Evolutionary conservation across 331 rosid genomes (phyloP), one percentile per base, ranked within the genome.

Genomic region (Quercus phellos): DNA sequence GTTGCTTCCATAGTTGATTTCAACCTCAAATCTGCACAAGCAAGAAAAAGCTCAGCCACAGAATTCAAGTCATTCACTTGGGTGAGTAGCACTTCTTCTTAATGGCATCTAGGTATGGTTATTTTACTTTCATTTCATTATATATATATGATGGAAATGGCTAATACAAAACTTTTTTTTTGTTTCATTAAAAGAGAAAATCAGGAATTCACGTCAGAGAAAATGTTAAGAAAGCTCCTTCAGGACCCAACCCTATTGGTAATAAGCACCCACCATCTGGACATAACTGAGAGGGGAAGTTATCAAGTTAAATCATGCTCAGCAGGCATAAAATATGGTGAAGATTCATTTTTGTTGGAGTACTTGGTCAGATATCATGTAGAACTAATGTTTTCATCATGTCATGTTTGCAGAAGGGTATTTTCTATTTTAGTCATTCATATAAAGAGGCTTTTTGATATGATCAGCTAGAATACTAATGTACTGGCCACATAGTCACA

Each of bases 181-280:
- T 70, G 53, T 50, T 32, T 55, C 66, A 27, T 27, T n/a, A 71
- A 55, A 51, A 85, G 88, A 73, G 56, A 54, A 74, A 74, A 9
- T 64, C 79, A 32, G 76, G 77, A 76, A 79, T 76, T 64, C 18
- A 72, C 51, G 73, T 6, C 13, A 73, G 34, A 35, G 10, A 50
- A 21, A 51, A 12, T 21, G n/a, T 19, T 58, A 83, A 43, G 9
- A 78, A 78, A 72, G 68, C 29, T 51, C 86, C 89, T 34, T 85
- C 84, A 19, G 74, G 84, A 53, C 89, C 81, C 5, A 85, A 77
- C 56, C 89, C 86, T 8, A 82, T 77, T 8, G 86, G 86, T 24
- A 85, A 85, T 77, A 63, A 64, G 70, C 68, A 80, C 38, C 89
- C 82, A 26, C 86, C 86, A 29, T 42, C 80, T 3, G 55, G 35